Evolutionary conservation across 495 filamentous ascomycete species (phyloP), one percentile per base, ranked within the genome.

Genomic region (Penicillium taxi): DNA sequence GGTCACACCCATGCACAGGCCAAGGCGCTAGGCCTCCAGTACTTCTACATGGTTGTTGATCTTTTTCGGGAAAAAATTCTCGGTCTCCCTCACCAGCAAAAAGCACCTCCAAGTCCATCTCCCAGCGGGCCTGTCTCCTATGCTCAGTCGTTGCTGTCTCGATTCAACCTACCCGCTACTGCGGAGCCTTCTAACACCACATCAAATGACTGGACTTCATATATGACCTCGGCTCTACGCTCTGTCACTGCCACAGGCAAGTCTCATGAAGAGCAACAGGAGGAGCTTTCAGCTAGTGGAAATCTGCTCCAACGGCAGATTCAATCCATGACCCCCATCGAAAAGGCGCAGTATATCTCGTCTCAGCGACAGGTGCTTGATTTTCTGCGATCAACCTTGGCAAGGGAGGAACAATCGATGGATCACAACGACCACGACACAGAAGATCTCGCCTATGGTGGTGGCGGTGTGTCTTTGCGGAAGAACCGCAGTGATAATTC

Each of bases 11-110:
- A 95, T 50, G 91, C 93, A 42, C 77, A 78, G 26, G 80, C 84
- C 42, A 84, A 79, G 54, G 69, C 75, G 7, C 78, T 86, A 6
- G 91, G 90, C 4, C 68, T 94, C 21, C 67, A 77, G 41, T 94
- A 93, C 57, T 65, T 95, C 44, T 86, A 88, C 52, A 76, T 77
- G 48, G 74, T 70, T 18, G 77, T 95, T 48, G 85, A 94, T 44
- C 64, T 77, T 38, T 64, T 84, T 40, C 82, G 80, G 47, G 81
- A 80, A 48, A 79, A 80, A 43, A 69, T 86, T 13, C 66, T 91
- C 28, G 86, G 80, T 45, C 67, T 83, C 41, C 73, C 76, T 17
- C 78, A 82, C 0, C 61, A 77, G 29, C 61, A 63, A 22, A 51
- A 64, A 1, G 50, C 61, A 8, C 49, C 71, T 9, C 70, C 82